phyloP scores from a whole-genome alignment of 2,329 filamentous ascomycete species.

The Pseudogymnoascus sp. region DNA sequence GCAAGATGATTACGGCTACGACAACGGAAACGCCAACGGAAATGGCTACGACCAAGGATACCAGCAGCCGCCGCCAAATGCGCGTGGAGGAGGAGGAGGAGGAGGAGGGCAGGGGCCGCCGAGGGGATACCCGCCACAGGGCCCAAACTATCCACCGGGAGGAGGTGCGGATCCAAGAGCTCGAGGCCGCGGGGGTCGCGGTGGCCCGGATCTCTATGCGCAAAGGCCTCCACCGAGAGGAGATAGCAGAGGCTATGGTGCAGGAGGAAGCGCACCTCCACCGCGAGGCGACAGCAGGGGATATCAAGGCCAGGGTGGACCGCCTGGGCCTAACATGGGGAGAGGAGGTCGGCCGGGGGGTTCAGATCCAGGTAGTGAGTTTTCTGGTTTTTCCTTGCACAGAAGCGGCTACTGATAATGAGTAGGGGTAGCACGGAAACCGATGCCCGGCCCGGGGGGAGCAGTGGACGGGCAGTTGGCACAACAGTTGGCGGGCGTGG shows the following conservation, averaged over 20 bases:
- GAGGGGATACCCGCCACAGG: neutral
- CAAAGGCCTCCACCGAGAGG: conserved; percentile 1
- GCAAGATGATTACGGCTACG: neutral
- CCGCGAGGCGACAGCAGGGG: conserved; percentile 2
- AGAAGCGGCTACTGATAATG: neutral
- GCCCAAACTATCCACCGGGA: neutral
- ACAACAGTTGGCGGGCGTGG: conserved; percentile 7
- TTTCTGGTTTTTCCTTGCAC: neutral
- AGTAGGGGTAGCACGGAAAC: neutral
- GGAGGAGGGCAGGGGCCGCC: neutral
- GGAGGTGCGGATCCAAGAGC: neutral
- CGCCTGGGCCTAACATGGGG: conserved; percentile 1
- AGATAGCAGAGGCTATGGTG: conserved; percentile 3
- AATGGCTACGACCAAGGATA: conserved; percentile 1
- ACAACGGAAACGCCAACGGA: neutral
- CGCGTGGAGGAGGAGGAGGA: neutral
- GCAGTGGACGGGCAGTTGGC: conserved; percentile 15
- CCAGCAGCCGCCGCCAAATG: conserved; percentile 1
- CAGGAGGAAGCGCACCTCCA: neutral
- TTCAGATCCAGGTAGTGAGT: neutral
- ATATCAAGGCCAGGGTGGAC: neutral
- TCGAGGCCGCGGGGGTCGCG: neutral
- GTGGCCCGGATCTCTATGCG: neutral
- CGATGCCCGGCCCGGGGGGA: neutral
- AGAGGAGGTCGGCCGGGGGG: neutral